Percentiles rank a stretch among this genome's conserved stretches.
Conservation (phyloP, 352 stramenopile genomes). For the Globisporangium viniferum region DNA sequence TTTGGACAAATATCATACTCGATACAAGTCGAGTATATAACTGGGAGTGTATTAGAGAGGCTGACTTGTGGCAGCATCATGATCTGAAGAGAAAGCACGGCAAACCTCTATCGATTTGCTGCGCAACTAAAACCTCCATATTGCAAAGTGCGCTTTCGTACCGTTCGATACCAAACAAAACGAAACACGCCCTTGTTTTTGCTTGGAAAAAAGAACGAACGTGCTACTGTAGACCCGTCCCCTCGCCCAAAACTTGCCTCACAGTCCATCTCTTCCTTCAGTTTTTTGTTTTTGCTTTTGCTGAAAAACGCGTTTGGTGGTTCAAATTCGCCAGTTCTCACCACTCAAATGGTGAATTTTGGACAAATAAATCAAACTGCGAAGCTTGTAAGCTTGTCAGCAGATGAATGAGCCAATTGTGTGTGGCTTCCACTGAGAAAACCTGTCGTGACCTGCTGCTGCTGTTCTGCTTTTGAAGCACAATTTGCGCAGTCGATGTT, state of each 20-base stretch:
- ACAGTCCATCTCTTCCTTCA: slow-evolving; percentile 11
- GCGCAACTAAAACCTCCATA: not conserved
- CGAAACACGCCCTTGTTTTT: not conserved
- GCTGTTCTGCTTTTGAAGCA: not conserved
- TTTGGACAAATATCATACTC: not conserved
- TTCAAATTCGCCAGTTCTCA: not conserved
- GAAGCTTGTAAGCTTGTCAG: not conserved
- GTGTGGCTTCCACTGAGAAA: not conserved
- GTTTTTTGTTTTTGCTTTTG: not conserved
- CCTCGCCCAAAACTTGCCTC: not conserved
- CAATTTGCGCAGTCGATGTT: not conserved
- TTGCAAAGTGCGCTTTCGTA: not conserved
- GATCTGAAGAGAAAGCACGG: too few relatives aligned
- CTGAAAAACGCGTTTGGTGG: not conserved
- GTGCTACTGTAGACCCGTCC: not conserved
- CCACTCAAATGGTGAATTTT: not conserved
- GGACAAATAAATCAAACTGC: not conserved
- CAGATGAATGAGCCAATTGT: not conserved
- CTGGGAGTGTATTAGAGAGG: not conserved
- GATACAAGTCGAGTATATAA: not conserved
- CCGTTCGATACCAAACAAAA: slow-evolving; percentile 3
- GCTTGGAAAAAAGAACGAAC: not conserved
- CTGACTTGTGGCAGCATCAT: not conserved
- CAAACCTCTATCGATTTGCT: too few relatives aligned
- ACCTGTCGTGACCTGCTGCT: not conserved